Evolutionary conservation across 805 yeast genomes (phyloP), one percentile per base, ranked within the genome.

Genomic region (Metschnikowia cubensis): DNA sequence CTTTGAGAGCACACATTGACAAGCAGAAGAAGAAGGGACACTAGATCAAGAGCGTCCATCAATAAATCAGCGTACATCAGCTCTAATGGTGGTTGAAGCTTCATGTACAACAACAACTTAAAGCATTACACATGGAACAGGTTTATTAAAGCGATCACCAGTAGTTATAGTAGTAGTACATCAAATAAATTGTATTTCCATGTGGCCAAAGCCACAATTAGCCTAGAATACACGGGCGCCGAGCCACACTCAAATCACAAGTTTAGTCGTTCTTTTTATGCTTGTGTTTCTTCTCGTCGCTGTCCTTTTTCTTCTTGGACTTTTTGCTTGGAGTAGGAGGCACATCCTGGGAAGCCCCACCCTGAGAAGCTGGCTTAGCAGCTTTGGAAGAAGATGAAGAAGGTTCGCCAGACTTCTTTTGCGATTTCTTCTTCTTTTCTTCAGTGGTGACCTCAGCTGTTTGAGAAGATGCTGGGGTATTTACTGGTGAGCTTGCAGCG

Each of bases 11-110:
- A 1, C 98, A 92, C 63, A 81, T 90, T 53, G 82, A 81, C 39
- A 89, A 88, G 67, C 98, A 91, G 70, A 94, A 91, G 84, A 87
- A 85, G 82, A 85, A 85, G 75, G 90, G 91, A 47, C 76, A 74
- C 65, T 83, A 39, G 17, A 29, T 6, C 10, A 15, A n/a, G 68
- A 53, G 8, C 6, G 14, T 5, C 36, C 17, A 41, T 41, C 21
- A 14, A 20, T 20, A 32, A 20, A 41, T 41, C 20, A 31, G 35
- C 25, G 35, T 17, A 31, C 34, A 40, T 25, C 6, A 10, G 20
- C 15, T 40, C 20, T 20, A 38, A 38, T 20, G 31, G 20, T 17
- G 11, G 14, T 4, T 42, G 4, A 42, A 21, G 45, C 25, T 34
- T 20, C 6, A 20, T 22, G 17, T 35, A 35, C 22, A 7, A 15